A percentile compares a stretch with the other conserved stretches of the same genome.
Evolutionary conservation across 805 yeast species (phyloP).

Genomic region (Kazachstania bromeliacearum): DNA sequence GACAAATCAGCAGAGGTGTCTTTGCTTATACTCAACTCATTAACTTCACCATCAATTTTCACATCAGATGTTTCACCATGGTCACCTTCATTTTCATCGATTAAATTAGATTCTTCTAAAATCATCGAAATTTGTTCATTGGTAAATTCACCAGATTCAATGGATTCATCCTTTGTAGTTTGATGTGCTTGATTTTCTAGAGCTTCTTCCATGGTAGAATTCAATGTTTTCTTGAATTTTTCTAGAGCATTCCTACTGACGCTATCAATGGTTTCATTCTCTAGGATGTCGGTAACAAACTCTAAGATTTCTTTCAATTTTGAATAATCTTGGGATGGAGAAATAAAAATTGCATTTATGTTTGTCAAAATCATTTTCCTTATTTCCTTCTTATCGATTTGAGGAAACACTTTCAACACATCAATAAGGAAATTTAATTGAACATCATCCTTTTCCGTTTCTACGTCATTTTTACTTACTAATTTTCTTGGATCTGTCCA

Average conservation of each 20-base stretch:
- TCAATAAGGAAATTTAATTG: slow-evolving; percentile 52
- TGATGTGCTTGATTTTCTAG: slow-evolving; percentile 4
- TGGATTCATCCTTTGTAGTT: neutral
- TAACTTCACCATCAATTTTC: neutral
- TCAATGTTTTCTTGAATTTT: slow-evolving; percentile 19
- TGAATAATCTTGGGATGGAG: slow-evolving; percentile 23
- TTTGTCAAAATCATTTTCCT: slow-evolving; percentile 45
- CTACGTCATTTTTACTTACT: slow-evolving; percentile 40
- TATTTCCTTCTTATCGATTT: slow-evolving; percentile 39
- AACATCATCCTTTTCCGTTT: slow-evolving; percentile 34
- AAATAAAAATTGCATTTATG: slow-evolving; percentile 40
- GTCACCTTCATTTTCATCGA: neutral
- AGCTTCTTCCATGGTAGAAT: slow-evolving; percentile 9
- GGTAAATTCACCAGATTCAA: slow-evolving; percentile 3
- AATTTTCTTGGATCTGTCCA: slow-evolving; percentile 79
- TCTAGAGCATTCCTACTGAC: slow-evolving; percentile 29
- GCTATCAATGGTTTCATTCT: slow-evolving; percentile 27
- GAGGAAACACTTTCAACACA: slow-evolving; percentile 41
- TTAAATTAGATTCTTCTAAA: slow-evolving; percentile 10
- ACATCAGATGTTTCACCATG: neutral
- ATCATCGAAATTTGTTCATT: slow-evolving; percentile 19
- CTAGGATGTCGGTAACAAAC: slow-evolving; percentile 24
- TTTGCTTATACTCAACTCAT: too few relatives aligned
- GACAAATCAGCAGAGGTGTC: too few relatives aligned
- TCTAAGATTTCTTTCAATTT: slow-evolving; percentile 22